These are phyloP conservation scores for Monosporozyma siamensis DNA, from an alignment of 805 yeast genomes.

Conservation along the genomic window DNA sequence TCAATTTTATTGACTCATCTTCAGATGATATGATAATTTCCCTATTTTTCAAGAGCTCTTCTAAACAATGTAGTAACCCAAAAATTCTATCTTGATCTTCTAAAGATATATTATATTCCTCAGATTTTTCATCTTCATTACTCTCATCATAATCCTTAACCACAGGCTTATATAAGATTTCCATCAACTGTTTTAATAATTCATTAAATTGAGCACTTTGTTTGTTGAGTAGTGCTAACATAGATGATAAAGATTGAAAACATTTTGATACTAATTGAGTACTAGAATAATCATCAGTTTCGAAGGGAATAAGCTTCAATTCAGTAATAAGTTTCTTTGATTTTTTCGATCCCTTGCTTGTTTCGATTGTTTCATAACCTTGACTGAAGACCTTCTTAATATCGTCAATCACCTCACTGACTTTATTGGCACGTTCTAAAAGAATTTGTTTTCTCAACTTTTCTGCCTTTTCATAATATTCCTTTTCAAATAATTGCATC, in stretches of 20 bases:
- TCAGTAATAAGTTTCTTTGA: constrained; percentile 4
- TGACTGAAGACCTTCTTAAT: constrained; percentile 14
- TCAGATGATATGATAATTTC: constrained; percentile 21
- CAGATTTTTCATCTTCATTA: constrained; percentile 45
- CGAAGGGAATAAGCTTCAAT: constrained; percentile 11
- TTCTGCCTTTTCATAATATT: constrained; percentile 55
- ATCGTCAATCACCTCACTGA: constrained; percentile 18
- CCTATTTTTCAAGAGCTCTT: constrained; percentile 39
- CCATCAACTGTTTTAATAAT: constrained; percentile 11
- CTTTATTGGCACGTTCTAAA: constrained; percentile 30
- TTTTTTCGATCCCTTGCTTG: neutral
- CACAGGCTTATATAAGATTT: constrained; percentile 22
- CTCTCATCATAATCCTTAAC: constrained; percentile 14
- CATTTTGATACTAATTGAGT: constrained; percentile 15
- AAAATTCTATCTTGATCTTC: constrained; percentile 66
- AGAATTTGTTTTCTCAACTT: constrained; percentile 44
- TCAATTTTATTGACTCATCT: constrained; percentile 16
- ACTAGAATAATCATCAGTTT: constrained; percentile 15
- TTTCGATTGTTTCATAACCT: neutral
- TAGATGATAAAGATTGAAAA: constrained; percentile 13
- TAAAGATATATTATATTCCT: constrained; percentile 68
- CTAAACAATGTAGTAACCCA: constrained; percentile 46
- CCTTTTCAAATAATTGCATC: constrained; percentile 40
- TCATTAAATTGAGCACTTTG: constrained; percentile 23
- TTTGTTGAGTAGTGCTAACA: constrained; percentile 15